Percentiles rank a stretch among this genome's conserved stretches.
phyloP scores from a whole-genome alignment of 2,329 filamentous ascomycete genomes.

The Dichotomopilus funicola region DNA sequence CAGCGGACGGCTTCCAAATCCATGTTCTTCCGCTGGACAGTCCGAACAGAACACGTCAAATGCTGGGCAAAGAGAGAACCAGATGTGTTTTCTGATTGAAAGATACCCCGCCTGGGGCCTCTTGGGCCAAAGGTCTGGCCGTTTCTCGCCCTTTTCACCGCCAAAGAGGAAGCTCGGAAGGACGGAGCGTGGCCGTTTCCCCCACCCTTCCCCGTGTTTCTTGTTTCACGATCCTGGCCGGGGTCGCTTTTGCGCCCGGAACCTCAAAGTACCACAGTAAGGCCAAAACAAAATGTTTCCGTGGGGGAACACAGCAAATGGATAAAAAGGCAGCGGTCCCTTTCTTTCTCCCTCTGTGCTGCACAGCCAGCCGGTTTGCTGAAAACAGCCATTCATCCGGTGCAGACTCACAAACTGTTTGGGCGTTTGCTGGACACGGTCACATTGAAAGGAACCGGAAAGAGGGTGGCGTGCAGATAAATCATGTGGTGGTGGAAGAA shows the following conservation, averaged over 20 bases:
- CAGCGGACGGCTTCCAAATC: too few species aligned
- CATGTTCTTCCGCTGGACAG: too few species aligned
- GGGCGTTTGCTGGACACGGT: background rate
- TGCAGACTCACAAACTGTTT: background rate
- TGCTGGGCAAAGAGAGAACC: too few species aligned
- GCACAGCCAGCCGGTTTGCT: too few species aligned
- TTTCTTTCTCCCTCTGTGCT: too few species aligned
- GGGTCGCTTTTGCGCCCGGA: background rate
- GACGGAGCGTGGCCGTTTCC: background rate
- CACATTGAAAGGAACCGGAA: background rate
- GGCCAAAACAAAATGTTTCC: too few species aligned
- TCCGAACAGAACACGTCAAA: too few species aligned
- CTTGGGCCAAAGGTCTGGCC: background rate
- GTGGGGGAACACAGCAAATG: too few species aligned
- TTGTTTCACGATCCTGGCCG: slow-evolving; percentile 17
- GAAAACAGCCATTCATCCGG: background rate
- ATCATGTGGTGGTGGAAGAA: background rate
- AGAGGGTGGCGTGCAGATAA: slow-evolving; percentile 1
- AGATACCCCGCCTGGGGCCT: too few species aligned
- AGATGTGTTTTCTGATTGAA: too few species aligned
- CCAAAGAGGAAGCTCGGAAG: background rate
- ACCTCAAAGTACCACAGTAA: background rate
- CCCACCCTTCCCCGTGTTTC: slow-evolving; percentile 15
- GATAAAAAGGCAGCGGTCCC: too few species aligned
- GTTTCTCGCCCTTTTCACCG: background rate